phyloP scores from a whole-genome alignment of 495 filamentous ascomycete species.

The Cenococcum geophilum region DNA sequence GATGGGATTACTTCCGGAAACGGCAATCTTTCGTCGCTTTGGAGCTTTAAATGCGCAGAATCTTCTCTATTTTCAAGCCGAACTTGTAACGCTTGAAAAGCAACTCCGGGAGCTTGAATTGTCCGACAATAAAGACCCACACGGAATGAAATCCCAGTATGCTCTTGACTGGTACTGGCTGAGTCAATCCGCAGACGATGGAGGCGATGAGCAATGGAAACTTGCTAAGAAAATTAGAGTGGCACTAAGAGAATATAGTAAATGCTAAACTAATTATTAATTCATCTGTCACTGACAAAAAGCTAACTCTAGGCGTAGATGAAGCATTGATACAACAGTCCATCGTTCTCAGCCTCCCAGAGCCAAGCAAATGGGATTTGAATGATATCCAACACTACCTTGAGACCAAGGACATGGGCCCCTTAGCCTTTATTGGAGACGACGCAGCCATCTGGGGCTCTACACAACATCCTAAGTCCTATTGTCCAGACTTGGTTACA shows the following conservation, averaged over 20 bases:
- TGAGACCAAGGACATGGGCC: conserved; percentile 12
- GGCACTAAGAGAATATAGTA: conserved; percentile 21
- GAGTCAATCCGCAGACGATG: conserved; percentile 5
- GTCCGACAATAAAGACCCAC: conserved; percentile 2
- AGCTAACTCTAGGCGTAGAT: background rate
- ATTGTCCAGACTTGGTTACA: conserved; percentile 5
- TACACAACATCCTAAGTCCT: background rate
- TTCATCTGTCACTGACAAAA: background rate
- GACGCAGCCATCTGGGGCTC: conserved; percentile 10
- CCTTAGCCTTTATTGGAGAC: background rate
- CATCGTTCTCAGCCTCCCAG: background rate
- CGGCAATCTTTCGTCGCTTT: conserved; percentile 31
- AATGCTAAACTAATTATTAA: background rate
- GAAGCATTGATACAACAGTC: conserved; percentile 18
- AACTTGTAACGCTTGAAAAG: conserved; percentile 28
- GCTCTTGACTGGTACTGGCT: conserved; percentile 5
- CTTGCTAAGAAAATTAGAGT: conserved; percentile 8
- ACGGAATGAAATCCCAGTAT: conserved; percentile 3
- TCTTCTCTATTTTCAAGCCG: conserved; percentile 34
- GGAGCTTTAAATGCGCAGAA: conserved; percentile 30
- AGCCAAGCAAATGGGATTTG: conserved; percentile 9
- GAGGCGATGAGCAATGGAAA: conserved; percentile 6
- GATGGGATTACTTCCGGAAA: conserved; percentile 15
- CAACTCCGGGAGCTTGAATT: conserved; percentile 18
- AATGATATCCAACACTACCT: conserved; percentile 12